Percentiles rank a stretch among this genome's conserved stretches.
These are phyloP conservation scores for Prototheca stagnorum DNA, from an alignment of 163 green algal genomes.

Conservation along the genomic window DNA sequence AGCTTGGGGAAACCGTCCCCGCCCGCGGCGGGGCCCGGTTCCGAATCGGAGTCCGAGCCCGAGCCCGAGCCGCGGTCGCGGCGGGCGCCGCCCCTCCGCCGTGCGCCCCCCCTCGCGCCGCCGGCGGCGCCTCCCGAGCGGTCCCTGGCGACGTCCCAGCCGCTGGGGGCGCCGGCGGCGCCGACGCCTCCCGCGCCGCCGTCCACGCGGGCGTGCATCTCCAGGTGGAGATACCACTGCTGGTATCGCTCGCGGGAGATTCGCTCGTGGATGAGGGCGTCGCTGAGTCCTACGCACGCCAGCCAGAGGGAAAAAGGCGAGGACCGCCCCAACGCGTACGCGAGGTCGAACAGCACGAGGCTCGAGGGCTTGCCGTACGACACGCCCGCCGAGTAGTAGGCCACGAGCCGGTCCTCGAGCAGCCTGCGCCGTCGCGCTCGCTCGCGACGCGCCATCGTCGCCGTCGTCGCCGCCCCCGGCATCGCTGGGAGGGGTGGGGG, in stretches of 20 bases:
- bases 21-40: too few relatives aligned
- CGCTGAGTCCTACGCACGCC: conserved; percentile 65
- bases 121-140: too few relatives aligned
- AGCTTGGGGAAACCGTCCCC: too few relatives aligned
- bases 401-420: too few relatives aligned
- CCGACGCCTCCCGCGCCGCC: background rate
- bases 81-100: too few relatives aligned
- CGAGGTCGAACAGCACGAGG: conserved; percentile 47
- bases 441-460: background rate
- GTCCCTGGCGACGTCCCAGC: too few relatives aligned
- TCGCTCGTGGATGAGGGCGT: conserved; percentile 65
- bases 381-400: conserved; percentile 47
- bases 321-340: conserved; percentile 35
- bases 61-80: too few relatives aligned
- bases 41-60: too few relatives aligned
- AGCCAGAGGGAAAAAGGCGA: conserved; percentile 29
- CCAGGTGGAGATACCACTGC: background rate
- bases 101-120: too few relatives aligned
- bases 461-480: background rate
- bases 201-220: background rate
- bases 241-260: conserved; percentile 21
- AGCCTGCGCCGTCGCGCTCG: conserved; percentile 5
- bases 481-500: background rate
- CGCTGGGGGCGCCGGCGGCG: too few relatives aligned
- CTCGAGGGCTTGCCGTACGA: conserved; percentile 58